Conservation (phyloP, 257 asterid genomes). For the Nicotiana tomentosiformis region DNA sequence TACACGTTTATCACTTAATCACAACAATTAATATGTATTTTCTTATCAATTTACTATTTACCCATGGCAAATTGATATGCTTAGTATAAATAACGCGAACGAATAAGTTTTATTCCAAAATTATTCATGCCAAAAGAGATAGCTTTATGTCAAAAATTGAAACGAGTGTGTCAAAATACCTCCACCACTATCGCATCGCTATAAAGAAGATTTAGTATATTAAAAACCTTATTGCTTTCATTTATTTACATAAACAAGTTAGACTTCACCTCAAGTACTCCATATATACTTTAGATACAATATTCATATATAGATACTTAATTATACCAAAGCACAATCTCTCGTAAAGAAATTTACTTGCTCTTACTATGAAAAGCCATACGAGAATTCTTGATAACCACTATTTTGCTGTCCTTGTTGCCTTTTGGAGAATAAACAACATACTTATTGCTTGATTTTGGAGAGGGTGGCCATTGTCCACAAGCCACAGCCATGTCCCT, state of each 20-base stretch:
- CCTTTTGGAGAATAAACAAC: slow-evolving; percentile 3
- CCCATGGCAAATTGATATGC: background rate
- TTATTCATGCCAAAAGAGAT: background rate
- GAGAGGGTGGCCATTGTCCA: slow-evolving; percentile 65
- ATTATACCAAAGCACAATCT: background rate
- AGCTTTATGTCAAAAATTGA: background rate
- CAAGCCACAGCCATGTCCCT: slow-evolving; percentile 64
- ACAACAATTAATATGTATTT: too few species aligned
- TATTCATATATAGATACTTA: background rate
- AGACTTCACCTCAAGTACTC: background rate
- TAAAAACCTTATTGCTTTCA: background rate
- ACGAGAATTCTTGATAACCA: slow-evolving; percentile 3
- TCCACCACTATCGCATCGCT: background rate
- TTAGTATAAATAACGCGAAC: too few species aligned
- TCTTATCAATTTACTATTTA: background rate
- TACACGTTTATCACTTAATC: too few species aligned
- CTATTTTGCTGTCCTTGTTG: background rate
- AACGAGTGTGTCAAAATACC: background rate
- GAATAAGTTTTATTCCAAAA: too few species aligned
- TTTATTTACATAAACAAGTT: background rate
- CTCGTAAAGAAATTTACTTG: background rate
- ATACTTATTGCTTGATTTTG: slow-evolving; percentile 41
- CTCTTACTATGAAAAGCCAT: background rate
- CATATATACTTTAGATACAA: background rate
- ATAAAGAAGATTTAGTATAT: background rate